Evolutionary conservation across 441 rosid species (phyloP), one percentile per base, ranked within the genome.

Genomic region (Viola pubescens): DNA sequence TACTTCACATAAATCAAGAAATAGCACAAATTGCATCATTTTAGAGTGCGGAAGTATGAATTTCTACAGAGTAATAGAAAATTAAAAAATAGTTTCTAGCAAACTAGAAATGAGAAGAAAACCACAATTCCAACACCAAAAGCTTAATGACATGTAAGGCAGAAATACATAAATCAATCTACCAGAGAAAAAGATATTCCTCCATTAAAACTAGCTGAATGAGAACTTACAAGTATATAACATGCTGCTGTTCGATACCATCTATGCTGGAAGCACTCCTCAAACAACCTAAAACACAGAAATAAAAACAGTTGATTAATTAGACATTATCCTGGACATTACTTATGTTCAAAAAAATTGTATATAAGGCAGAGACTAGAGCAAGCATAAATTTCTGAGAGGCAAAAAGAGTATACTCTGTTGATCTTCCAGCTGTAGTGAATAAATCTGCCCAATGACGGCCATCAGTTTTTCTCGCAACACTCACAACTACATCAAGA

Each of bases 231-330:
- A 74, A 94, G 96, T 70, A 94, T 90, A 78, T 90, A 90, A 79
- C 99, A 90, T 48, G 99, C 99, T 53, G 97, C 97, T 40, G 99
- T 94, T 41, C 97, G 95, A 56, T 88, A 94, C 99, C 99, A 94
- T 76, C 97, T 86, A 59, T 89, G 71, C 67, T 90, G 99, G 87
- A 94, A 90, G 76, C 99, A 90, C 48, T 94, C 99, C 77, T 94
- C 99, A 66, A 88, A 94, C 75, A 94, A 78, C 86, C 99, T 94
- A 66, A 70, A 70, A 62, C 65, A 57, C 51, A 46, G 54, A 51
- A 70, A 10, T 59, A 71, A 51, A 58, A 55, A 71, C 14, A 46
- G 54, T 49, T 54, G 51, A 54, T 59, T 4, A 10, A 40, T 8
- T 19, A 61, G 42, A 12, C 40, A 34, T 19, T 37, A 9, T 7